Evolutionary conservation across 2,329 filamentous ascomycete genomes (phyloP).

Genomic region (Penicillium sp.): DNA sequence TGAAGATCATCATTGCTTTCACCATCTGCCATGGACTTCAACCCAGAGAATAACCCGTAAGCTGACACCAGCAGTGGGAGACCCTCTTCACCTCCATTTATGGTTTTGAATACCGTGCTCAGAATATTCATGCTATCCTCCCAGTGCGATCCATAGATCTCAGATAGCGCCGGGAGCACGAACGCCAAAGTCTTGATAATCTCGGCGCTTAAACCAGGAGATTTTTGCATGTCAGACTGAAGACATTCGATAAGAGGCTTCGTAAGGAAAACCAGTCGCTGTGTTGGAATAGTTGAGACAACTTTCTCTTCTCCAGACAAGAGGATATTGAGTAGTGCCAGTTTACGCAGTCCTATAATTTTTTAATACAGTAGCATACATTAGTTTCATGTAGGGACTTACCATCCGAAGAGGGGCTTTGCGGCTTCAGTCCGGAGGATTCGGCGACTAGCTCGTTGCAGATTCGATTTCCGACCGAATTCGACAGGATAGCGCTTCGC

Average conservation of each 20-base stretch:
- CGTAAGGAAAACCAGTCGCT: slow-evolving; percentile 80
- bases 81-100: slow-evolving; percentile 52
- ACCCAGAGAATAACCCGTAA: slow-evolving; percentile 67
- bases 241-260: slow-evolving; percentile 78
- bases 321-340: slow-evolving; percentile 61
- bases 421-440: slow-evolving; percentile 58
- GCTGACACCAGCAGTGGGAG: slow-evolving; percentile 72
- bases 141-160: slow-evolving; percentile 91
- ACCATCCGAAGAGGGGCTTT: slow-evolving; percentile 50
- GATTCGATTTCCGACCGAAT: slow-evolving; percentile 54
- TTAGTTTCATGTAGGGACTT: slow-evolving; percentile 13
- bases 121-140: slow-evolving; percentile 65
- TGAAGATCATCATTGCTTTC: slow-evolving; percentile 85
- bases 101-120: slow-evolving; percentile 60
- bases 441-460: slow-evolving; percentile 66
- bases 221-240: slow-evolving; percentile 61
- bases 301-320: slow-evolving; percentile 54
- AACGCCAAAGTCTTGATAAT: slow-evolving; percentile 50
- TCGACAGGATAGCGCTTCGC: slow-evolving; percentile 53
- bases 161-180: slow-evolving; percentile 73
- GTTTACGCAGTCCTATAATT: slow-evolving; percentile 49
- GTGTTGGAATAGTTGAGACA: slow-evolving; percentile 53
- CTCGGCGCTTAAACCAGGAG: slow-evolving; percentile 40
- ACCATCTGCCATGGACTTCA: slow-evolving; percentile 63
- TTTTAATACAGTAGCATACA: slow-evolving; percentile 15